These are phyloP conservation scores for Chytriomyces sp. DNA, from an alignment of 192 early-diverging fungal genomes.

Conservation along the genomic window DNA sequence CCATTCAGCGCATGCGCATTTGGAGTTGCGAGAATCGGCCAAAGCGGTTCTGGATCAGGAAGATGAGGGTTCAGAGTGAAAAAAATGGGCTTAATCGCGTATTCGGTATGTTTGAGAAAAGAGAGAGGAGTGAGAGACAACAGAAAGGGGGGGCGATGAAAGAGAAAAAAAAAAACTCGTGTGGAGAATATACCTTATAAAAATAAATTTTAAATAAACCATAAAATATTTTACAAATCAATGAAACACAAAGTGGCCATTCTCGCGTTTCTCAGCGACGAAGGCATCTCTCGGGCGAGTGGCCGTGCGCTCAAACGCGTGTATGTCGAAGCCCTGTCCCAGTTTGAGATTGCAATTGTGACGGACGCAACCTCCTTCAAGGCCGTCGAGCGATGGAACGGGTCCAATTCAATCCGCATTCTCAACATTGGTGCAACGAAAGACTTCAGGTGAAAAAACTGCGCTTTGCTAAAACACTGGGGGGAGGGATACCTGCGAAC, in stretches of 20 bases:
- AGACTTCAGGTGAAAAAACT: not conserved
- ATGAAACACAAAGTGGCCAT: not conserved
- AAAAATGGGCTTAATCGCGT: too few relatives aligned
- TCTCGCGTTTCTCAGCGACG: not conserved
- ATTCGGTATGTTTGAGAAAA: too few relatives aligned
- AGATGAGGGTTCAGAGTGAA: too few relatives aligned
- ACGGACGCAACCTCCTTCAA: slow-evolving; percentile 26
- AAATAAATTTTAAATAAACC: too few relatives aligned
- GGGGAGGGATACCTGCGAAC: not conserved
- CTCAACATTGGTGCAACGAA: slow-evolving; percentile 12
- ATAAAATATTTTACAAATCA: not conserved
- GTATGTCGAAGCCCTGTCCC: not conserved
- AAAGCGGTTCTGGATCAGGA: too few relatives aligned
- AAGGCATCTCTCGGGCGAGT: not conserved
- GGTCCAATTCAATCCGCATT: not conserved
- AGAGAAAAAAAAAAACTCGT: too few relatives aligned
- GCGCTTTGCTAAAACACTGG: not conserved
- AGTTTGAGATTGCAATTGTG: not conserved
- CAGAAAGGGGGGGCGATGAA: too few relatives aligned
- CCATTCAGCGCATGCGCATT: not conserved
- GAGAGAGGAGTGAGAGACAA: too few relatives aligned
- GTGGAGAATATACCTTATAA: too few relatives aligned
- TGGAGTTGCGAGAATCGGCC: not conserved
- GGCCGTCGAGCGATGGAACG: slow-evolving; percentile 21
- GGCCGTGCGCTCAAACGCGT: not conserved